Evolutionary conservation across 345 rosid genomes (phyloP).

Genomic region (Populus alba): DNA sequence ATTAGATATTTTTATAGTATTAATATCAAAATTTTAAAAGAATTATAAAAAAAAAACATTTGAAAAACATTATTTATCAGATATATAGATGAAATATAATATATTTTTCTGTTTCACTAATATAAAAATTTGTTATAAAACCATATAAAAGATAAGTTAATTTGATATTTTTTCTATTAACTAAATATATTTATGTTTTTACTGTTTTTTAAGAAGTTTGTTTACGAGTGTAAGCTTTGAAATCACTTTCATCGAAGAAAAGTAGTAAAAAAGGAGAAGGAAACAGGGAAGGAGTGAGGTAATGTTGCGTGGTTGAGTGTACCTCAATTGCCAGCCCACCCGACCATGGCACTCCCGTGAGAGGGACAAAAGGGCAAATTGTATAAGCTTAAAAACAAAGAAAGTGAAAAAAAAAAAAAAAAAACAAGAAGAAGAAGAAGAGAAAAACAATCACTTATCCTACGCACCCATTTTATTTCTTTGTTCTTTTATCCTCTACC

Average conservation of each 20-base stretch:
- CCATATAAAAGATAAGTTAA: too few relatives aligned
- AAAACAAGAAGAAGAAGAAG: neutral
- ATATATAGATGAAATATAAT: too few relatives aligned
- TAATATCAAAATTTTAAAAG: too few relatives aligned
- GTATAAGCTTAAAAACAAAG: neutral
- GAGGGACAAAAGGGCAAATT: slow-evolving; percentile 43
- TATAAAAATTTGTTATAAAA: too few relatives aligned
- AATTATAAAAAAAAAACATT: too few relatives aligned
- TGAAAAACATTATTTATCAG: too few relatives aligned
- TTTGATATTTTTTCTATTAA: too few relatives aligned
- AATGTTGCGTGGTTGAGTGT: slow-evolving; percentile 27
- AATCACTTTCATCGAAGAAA: slow-evolving; percentile 4
- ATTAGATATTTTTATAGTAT: too few relatives aligned
- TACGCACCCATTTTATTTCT: slow-evolving; percentile 18
- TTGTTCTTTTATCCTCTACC: slow-evolving; percentile 26
- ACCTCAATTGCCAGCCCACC: slow-evolving; percentile 50
- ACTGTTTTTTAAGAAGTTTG: neutral
- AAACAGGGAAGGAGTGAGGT: slow-evolving; percentile 18
- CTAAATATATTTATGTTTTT: too few relatives aligned
- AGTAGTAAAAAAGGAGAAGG: slow-evolving; percentile 6
- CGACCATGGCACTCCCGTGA: slow-evolving; percentile 65
- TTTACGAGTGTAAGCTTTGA: slow-evolving; percentile 3
- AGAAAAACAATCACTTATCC: slow-evolving; percentile 16
- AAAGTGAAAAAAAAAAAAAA: neutral
- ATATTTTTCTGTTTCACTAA: too few relatives aligned